phyloP scores from a whole-genome alignment of 352 stramenopile genomes.

The Globisporangium megalacanthum region DNA sequence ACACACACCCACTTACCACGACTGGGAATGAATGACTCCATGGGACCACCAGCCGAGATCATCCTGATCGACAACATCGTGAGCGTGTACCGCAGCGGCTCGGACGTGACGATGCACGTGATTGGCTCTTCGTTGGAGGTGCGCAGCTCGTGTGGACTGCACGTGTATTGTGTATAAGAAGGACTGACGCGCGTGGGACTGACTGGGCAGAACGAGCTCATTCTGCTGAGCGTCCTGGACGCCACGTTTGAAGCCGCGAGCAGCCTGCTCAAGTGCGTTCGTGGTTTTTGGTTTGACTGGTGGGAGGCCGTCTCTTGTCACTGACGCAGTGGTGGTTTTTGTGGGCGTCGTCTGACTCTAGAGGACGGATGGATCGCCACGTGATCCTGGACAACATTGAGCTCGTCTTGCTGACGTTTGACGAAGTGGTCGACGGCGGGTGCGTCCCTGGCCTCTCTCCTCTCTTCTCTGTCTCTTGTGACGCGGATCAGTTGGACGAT shows the following conservation, averaged over 20 bases:
- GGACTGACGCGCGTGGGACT: neutral
- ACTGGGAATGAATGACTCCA: too few species aligned
- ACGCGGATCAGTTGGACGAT: too few species aligned
- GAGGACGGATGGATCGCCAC: conserved; percentile 80
- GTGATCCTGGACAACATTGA: conserved; percentile 91
- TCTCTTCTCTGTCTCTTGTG: neutral
- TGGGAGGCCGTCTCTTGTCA: neutral
- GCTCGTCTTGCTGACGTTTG: conserved; percentile 84
- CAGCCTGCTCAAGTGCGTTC: conserved; percentile 79
- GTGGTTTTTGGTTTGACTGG: neutral
- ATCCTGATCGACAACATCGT: conserved; percentile 89
- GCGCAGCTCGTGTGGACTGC: neutral
- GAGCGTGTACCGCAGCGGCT: conserved; percentile 84
- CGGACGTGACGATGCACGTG: conserved; percentile 87
- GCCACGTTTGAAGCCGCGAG: conserved; percentile 81
- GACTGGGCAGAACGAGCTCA: conserved; percentile 80
- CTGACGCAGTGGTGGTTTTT: neutral
- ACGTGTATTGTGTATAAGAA: too few species aligned
- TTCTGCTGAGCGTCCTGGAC: conserved; percentile 82
- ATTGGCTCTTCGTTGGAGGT: conserved; percentile 80
- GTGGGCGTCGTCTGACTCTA: conserved; percentile 11
- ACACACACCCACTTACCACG: too few species aligned
- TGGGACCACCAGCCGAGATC: conserved; percentile 77
- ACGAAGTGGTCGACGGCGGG: conserved; percentile 89
- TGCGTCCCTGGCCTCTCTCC: conserved; percentile 19